These are phyloP conservation scores for Syzygium grande DNA, from an alignment of 345 rosid species.

Conservation along the genomic window DNA sequence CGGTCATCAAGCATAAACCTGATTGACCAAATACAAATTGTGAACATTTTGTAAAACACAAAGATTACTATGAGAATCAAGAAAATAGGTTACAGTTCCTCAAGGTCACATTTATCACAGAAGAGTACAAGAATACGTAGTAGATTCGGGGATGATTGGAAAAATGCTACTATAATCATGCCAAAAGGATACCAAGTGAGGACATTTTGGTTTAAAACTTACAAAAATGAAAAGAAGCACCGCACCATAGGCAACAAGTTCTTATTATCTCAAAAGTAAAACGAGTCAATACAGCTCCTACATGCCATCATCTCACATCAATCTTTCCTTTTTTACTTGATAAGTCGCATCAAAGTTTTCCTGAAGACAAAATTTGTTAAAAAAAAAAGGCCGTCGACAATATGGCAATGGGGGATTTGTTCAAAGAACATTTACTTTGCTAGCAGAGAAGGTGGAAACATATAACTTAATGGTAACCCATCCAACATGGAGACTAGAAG, in stretches of 20 bases:
- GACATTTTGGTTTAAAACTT: not conserved
- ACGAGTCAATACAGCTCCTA: not conserved
- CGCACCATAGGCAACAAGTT: not conserved
- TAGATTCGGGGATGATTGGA: not conserved
- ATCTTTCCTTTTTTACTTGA: not conserved
- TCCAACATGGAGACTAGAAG: not conserved
- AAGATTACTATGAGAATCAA: not conserved
- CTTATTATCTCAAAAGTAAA: not conserved
- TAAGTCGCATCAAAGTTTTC: not conserved
- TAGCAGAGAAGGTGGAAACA: not conserved
- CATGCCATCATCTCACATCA: not conserved
- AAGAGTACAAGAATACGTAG: not conserved
- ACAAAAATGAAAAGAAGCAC: not conserved
- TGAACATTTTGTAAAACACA: not conserved
- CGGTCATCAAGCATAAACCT: slow-evolving; percentile 53
- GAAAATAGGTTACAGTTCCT: not conserved
- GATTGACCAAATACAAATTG: not conserved
- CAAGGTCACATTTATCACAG: not conserved
- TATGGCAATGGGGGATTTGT: not conserved
- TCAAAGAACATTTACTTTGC: not conserved
- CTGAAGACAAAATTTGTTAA: not conserved
- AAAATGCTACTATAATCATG: not conserved
- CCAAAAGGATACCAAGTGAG: not conserved
- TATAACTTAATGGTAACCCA: not conserved
- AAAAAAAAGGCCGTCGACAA: not conserved